Base-by-base conservation (phyloP, 192 early-diverging fungal species). In the Entomortierella parvispora region DNA sequence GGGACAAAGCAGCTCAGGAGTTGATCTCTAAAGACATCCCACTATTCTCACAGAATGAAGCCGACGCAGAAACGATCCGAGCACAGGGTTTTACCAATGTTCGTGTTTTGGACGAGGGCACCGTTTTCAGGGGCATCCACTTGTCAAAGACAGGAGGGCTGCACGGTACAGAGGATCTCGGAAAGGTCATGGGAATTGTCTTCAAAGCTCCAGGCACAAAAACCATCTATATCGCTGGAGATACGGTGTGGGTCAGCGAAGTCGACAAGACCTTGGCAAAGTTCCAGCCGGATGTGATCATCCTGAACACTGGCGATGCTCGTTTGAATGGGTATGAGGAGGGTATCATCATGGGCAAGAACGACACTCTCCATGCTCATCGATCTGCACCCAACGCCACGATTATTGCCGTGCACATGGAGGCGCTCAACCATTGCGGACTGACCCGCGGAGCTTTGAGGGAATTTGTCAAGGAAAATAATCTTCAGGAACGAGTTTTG, bases 301-400 rank as follows among this genome's bases (percentile, higher is more conserved):
- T 58, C 32, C 56, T 58, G 56, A 58, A 58, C 25, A 58, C 56
- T 31, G 56, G 56, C 23, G 56, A 58, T 58, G 56, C 56, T 22
- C 56, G 56, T 43, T 0, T 58, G 22, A 28, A 0, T 43, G 34
- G 37, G 7, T 58, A 42, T 34, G 20, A 12, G 3, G 56, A 44
- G 9, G 20, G 20, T 15, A 58, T 58, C 40, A 58, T 58, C 37
- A 58, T 58, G 56, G n/a, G 56, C 56, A 58, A 58, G 56, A 34
- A 58, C 56, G 56, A 58, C 40, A 58, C 56, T 25, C 56, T 58
- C 56, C 56, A 44, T 12, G 37, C 56, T 25, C 22, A 58, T 58
- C 56, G 22, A n/a, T 32, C 56, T 43, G 56, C 56, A 20, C 56
- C 56, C 4, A 58, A 58, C 22, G 56, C 56, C 18, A 58, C 56